Percentiles rank a stretch among this genome's conserved stretches.
These are phyloP conservation scores for Alternaria tenuissima DNA, from an alignment of 2,329 filamentous ascomycete species.

Conservation along the genomic window DNA sequence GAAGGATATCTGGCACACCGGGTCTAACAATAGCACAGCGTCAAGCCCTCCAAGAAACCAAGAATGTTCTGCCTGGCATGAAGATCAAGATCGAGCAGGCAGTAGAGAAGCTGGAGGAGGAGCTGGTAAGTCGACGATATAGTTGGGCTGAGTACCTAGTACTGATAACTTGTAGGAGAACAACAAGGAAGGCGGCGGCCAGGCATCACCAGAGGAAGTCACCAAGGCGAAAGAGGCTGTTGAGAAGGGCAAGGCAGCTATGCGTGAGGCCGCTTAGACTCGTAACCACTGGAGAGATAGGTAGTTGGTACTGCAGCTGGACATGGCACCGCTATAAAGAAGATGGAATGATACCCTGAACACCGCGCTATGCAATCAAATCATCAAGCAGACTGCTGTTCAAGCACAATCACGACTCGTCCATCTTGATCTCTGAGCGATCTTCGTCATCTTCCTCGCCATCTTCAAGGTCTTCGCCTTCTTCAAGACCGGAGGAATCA, in stretches of 20 bases:
- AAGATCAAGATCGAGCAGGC: slow-evolving; percentile 75
- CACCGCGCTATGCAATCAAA: slow-evolving; percentile 46
- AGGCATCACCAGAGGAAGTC: slow-evolving; percentile 53
- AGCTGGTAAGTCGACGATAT: slow-evolving; percentile 68
- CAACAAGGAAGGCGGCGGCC: slow-evolving; percentile 51
- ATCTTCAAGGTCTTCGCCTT: slow-evolving; percentile 44
- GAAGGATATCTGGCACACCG: neutral
- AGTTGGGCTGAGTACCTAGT: neutral
- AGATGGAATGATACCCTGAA: slow-evolving; percentile 29
- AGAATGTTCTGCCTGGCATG: slow-evolving; percentile 78
- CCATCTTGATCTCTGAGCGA: slow-evolving; percentile 35
- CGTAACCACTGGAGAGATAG: neutral
- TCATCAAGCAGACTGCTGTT: neutral
- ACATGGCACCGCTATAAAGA: slow-evolving; percentile 8
- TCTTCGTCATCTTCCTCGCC: slow-evolving; percentile 41
- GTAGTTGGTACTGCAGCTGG: neutral
- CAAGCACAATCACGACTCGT: slow-evolving; percentile 34
- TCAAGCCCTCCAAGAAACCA: slow-evolving; percentile 85
- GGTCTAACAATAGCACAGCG: slow-evolving; percentile 60
- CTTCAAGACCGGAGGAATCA: slow-evolving; percentile 45
- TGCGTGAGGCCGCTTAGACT: slow-evolving; percentile 44
- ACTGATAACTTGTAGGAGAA: slow-evolving; percentile 47
- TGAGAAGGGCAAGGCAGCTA: slow-evolving; percentile 50
- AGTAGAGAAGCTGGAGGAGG: slow-evolving; percentile 75
- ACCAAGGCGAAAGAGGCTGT: slow-evolving; percentile 56